Conservation (phyloP, 495 filamentous ascomycete species). For the Staphylotrichum longicolle region DNA sequence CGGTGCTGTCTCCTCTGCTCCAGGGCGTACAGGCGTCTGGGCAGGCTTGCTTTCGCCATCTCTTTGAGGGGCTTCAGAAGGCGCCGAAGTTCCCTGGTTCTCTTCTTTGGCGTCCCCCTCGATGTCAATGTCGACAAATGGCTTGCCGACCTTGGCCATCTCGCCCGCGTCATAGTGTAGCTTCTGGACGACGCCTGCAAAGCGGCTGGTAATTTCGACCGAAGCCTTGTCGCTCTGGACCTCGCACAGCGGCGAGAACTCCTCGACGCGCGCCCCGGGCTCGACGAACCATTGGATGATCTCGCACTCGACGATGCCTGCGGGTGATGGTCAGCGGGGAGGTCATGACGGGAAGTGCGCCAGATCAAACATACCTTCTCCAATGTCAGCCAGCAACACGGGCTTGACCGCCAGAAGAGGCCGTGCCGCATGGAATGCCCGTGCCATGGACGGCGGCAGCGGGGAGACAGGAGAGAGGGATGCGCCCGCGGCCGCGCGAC, state of each 20-base stretch:
- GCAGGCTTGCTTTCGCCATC: background rate
- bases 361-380: slow-evolving; percentile 66
- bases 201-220: slow-evolving; percentile 97
- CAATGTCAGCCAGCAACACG: slow-evolving; percentile 91
- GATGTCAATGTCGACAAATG: slow-evolving; percentile 76
- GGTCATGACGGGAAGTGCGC: background rate
- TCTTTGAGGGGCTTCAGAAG: background rate
- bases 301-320: slow-evolving; percentile 96
- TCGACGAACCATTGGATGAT: slow-evolving; percentile 99
- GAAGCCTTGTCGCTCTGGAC: slow-evolving; percentile 98
- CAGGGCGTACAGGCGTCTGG: slow-evolving; percentile 7
- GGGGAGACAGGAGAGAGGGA: slow-evolving; percentile 18
- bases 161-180: slow-evolving; percentile 94
- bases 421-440: slow-evolving; percentile 60
- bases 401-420: slow-evolving; percentile 68
- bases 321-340: slow-evolving; percentile 4
- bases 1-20: slow-evolving; percentile 16
- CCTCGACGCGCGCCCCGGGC: slow-evolving; percentile 90
- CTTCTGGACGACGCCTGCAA: slow-evolving; percentile 93
- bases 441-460: slow-evolving; percentile 32
- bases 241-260: slow-evolving; percentile 97
- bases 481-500: slow-evolving; percentile 25
- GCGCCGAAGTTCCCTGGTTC: slow-evolving; percentile 20
- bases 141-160: slow-evolving; percentile 89
- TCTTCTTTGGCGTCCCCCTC: slow-evolving; percentile 51